Conservation (phyloP, 139 green algal genomes). For the Chlamydomonas asymmetrica region DNA sequence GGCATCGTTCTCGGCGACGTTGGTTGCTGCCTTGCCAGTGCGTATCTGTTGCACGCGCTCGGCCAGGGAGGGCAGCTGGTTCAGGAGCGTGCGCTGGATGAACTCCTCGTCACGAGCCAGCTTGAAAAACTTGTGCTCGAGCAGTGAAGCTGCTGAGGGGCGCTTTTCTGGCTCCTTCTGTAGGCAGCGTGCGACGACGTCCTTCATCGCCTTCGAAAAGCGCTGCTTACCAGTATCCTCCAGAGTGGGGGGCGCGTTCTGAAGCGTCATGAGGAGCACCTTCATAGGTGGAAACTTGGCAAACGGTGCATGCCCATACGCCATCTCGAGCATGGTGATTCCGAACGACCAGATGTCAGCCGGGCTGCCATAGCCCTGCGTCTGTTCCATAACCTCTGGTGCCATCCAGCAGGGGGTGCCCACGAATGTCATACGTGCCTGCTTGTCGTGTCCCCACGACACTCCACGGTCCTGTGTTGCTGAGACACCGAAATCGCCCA, state of each 20-base stretch:
- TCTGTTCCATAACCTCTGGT: slow-evolving; percentile 98
- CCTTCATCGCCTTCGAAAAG: slow-evolving; percentile 85
- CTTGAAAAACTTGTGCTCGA: slow-evolving; percentile 99
- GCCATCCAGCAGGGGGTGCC: slow-evolving; percentile 90
- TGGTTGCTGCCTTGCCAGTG: slow-evolving; percentile 55
- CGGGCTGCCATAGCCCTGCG: slow-evolving; percentile 76
- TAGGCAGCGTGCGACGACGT: slow-evolving; percentile 94
- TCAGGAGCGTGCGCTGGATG: slow-evolving; percentile 81
- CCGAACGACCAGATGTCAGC: slow-evolving; percentile 99
- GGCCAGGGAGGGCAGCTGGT: slow-evolving; percentile 75
- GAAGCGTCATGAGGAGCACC: slow-evolving; percentile 92
- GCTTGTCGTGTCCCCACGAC: slow-evolving; percentile 82
- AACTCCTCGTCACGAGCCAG: slow-evolving; percentile 68
- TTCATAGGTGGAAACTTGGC: slow-evolving; percentile 99
- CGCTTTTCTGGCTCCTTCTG: slow-evolving; percentile 92
- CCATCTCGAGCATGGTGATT: slow-evolving; percentile 98
- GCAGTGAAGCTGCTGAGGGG: slow-evolving; percentile 88
- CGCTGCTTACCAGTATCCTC: slow-evolving; percentile 74
- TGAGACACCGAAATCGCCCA: slow-evolving; percentile 98
- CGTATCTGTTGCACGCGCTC: slow-evolving; percentile 85
- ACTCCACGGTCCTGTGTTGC: slow-evolving; percentile 86
- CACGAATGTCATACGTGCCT: slow-evolving; percentile 77
- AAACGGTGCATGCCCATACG: slow-evolving; percentile 97
- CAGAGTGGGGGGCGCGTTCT: slow-evolving; percentile 94
- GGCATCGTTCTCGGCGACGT: slow-evolving; percentile 49